These are phyloP conservation scores for Geosiphon pyriformis DNA, from an alignment of 192 early-diverging fungal genomes.

Conservation along the genomic window DNA sequence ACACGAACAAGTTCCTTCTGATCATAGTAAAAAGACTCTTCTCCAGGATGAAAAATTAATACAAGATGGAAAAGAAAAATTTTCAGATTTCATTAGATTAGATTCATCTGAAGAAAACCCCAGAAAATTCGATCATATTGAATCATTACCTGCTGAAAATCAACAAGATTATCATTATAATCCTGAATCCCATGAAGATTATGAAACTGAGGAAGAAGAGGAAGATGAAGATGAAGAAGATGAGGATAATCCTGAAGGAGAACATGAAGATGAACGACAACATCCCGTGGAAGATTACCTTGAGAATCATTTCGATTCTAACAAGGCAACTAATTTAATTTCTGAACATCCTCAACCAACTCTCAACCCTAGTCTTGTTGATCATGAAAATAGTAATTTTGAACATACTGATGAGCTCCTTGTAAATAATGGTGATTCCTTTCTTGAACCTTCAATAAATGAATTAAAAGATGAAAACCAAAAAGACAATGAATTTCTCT, in stretches of 20 bases:
- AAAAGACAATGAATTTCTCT: background rate
- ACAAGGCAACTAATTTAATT: background rate
- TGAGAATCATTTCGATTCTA: background rate
- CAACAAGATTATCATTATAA: no score
- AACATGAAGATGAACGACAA: background rate
- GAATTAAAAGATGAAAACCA: background rate
- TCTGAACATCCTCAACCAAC: background rate
- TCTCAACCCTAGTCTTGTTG: background rate
- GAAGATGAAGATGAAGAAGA: background rate
- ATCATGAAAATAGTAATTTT: background rate
- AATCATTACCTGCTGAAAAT: no score
- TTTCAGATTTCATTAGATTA: no score
- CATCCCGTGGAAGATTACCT: background rate
- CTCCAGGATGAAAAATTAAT: background rate
- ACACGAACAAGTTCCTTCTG: background rate
- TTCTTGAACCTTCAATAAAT: background rate
- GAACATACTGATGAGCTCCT: background rate
- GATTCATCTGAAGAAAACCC: background rate
- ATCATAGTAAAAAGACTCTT: background rate
- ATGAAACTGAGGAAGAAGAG: background rate
- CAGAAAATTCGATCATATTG: background rate
- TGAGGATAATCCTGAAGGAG: background rate
- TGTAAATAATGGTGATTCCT: slow-evolving; percentile 7
- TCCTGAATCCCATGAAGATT: no score
- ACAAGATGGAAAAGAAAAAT: no score